phyloP scores from a whole-genome alignment of 2,329 filamentous ascomycete species.

The Neoarthrinium moseri region DNA sequence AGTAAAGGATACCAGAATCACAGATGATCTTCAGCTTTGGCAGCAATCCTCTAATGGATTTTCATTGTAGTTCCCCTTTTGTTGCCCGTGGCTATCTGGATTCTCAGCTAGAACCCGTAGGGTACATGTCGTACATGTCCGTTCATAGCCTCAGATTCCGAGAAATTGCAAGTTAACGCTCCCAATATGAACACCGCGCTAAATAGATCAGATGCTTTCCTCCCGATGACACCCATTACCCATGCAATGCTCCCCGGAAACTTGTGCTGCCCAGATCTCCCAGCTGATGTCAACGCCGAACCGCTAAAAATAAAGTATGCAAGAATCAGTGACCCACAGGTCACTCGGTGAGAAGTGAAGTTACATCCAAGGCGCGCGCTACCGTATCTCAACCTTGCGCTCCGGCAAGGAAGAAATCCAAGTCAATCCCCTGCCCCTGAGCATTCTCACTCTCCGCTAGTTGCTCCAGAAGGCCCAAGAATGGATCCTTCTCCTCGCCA shows the following conservation, averaged over 20 bases:
- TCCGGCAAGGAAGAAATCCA: constrained; percentile 70
- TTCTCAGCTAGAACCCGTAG: too few species aligned
- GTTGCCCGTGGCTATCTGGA: too few species aligned
- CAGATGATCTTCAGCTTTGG: too few species aligned
- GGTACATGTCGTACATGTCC: too few species aligned
- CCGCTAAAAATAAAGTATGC: constrained; percentile 5
- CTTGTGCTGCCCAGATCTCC: neutral
- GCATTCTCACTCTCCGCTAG: constrained; percentile 77
- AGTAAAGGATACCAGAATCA: too few species aligned
- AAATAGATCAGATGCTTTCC: neutral
- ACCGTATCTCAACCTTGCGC: constrained; percentile 19
- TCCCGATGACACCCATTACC: neutral
- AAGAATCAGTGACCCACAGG: constrained; percentile 1
- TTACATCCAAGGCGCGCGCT: neutral
- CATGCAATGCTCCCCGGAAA: neutral
- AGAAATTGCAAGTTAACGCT: neutral
- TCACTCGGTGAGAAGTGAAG: constrained; percentile 2
- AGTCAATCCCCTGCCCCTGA: constrained; percentile 66
- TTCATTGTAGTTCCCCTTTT: too few species aligned
- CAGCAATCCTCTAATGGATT: too few species aligned
- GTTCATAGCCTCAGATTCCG: too few species aligned
- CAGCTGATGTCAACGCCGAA: constrained; percentile 5
- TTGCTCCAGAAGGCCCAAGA: constrained; percentile 76
- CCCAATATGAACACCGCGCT: constrained; percentile 1
- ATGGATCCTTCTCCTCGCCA: constrained; percentile 74